Evolutionary conservation across 2,329 filamentous ascomycete genomes (phyloP), one percentile per base, ranked within the genome.

Genomic region (Cercospora sp.): DNA sequence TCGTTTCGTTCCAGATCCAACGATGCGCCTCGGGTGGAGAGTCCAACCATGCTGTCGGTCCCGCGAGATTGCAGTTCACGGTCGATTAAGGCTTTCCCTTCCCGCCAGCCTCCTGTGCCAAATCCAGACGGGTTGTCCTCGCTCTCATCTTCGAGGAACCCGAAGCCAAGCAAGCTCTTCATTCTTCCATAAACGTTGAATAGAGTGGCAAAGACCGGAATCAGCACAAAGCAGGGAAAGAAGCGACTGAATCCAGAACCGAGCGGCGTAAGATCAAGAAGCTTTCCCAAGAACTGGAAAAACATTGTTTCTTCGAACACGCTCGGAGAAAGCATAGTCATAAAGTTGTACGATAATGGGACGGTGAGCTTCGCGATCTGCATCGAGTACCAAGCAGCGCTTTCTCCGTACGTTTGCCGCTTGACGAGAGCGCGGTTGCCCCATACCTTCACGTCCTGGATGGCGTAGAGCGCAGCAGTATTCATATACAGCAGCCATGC

Each of bases 401-500:
- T 93, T 78, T 98, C 95, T 69, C 92, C 89, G 67, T 96, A 94
- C 0, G 95, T 99, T 77, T 97, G 95, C 66, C 95, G 89, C 68
- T 88, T 89, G 58, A 98, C 94, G 5, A 99, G 84, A 0, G 95
- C 94, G 36, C 95, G 89, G 60, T 96, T 95, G 66, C 95, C 91
- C 95, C 95, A 99, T n/a, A 97, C 93, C 76, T 95, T 96, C 74
- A 97, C 92, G 77, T 97, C 93, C 13, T 90, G 93, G 76, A 99
- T 90, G 7, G 93, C 94, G 66, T 89, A 91, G 61, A 98, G 87
- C 5, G 95, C 93, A 58, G 93, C 93, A 13, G 91, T 85, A 78
- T 92, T 97, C 95, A 99, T 99, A 83, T 99, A 99, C 66, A 94
- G 85, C 69, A 99, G 90, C 95, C 95, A 99, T 13, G 88, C 83